phyloP scores from a whole-genome alignment of 2,329 filamentous ascomycete species.

The Trichoderma sp. region DNA sequence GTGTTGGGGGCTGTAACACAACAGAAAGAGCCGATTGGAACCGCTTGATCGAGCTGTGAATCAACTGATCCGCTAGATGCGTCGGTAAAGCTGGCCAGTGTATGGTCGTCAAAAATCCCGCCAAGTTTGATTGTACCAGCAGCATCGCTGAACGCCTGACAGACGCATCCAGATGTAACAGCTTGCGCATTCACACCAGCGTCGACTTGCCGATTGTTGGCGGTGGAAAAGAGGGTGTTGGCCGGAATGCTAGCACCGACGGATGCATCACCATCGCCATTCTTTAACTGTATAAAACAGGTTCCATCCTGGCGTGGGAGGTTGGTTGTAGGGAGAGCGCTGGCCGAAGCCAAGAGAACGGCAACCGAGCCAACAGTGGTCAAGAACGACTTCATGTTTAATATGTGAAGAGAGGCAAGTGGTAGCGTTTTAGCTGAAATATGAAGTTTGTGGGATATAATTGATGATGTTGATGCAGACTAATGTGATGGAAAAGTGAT shows the following conservation, averaged over 20 bases:
- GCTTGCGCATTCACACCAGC: conserved; percentile 1
- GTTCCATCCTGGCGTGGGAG: background rate
- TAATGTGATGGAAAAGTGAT: background rate
- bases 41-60: background rate
- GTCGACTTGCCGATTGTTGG: background rate
- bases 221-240: background rate
- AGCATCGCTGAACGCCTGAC: background rate
- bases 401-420: background rate
- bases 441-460: background rate
- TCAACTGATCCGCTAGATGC: background rate
- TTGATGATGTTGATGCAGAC: background rate
- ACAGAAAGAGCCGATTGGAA: background rate
- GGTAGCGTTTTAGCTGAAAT: fast-evolving
- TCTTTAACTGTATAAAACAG: background rate
- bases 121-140: background rate
- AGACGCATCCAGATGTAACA: background rate
- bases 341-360: background rate
- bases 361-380: background rate
- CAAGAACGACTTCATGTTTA: background rate
- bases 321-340: background rate
- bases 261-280: background rate
- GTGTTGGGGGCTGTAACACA: background rate
- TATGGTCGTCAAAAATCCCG: background rate
- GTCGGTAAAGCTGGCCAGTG: background rate
- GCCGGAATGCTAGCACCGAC: background rate